Evolutionary conservation across 2,329 filamentous ascomycete species (phyloP).

Genomic region (Phyllosticta ampelicida): DNA sequence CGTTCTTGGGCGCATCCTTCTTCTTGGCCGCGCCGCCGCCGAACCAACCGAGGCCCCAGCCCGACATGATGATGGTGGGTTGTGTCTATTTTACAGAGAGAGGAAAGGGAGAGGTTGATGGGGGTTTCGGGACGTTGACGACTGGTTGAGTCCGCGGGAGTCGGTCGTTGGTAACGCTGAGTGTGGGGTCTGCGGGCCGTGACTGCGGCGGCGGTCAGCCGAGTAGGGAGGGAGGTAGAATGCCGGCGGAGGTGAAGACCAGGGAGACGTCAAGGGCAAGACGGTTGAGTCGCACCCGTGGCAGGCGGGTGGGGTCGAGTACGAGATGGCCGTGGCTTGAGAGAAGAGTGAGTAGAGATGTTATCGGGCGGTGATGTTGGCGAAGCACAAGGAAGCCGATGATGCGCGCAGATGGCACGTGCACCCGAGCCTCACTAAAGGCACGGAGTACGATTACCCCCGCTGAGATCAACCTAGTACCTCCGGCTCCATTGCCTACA

Average conservation of each 20-base stretch:
- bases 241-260: neutral
- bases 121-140: no score
- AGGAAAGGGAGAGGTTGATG: neutral
- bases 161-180: no score
- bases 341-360: neutral
- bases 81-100: neutral
- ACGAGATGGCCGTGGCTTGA: neutral
- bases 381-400: constrained; percentile 11
- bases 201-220: neutral
- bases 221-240: neutral
- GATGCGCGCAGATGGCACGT: constrained; percentile 7
- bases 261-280: neutral
- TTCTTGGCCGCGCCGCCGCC: constrained; percentile 75
- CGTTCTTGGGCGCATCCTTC: constrained; percentile 94
- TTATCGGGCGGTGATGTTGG: neutral
- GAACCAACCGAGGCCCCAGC: constrained; percentile 63
- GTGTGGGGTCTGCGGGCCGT: neutral
- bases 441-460: no score
- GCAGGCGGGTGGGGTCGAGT: constrained; percentile 2
- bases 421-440: constrained; percentile 6
- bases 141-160: neutral
- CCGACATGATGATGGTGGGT: constrained; percentile 20
- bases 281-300: neutral
- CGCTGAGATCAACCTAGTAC: neutral
- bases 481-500: no score